Evolutionary conservation across 2,329 filamentous ascomycete species (phyloP).

Genomic region (Ceratocystis alfenasii): DNA sequence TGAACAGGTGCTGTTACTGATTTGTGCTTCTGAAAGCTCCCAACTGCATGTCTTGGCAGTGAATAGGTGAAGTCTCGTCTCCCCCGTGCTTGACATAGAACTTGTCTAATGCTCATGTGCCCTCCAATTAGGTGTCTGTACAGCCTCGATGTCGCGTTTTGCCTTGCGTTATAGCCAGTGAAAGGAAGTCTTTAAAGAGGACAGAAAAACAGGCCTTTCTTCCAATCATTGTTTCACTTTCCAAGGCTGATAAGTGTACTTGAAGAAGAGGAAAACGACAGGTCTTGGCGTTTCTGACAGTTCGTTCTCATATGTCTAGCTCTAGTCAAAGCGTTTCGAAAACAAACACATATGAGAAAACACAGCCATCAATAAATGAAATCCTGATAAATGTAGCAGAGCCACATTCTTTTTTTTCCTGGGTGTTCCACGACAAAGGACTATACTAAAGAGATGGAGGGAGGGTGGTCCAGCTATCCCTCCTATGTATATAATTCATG

Average conservation of each 20-base stretch:
- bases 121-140: too few species aligned
- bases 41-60: too few species aligned
- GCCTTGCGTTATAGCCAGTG: not conserved
- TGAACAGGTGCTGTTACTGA: not conserved
- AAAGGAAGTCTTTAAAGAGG: not conserved
- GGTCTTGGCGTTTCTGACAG: constrained; percentile 7
- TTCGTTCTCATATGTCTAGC: not conserved
- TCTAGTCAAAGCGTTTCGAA: not conserved
- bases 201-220: not conserved
- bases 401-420: too few species aligned
- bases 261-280: not conserved
- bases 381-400: too few species aligned
- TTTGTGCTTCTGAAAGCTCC: not conserved
- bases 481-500: not conserved
- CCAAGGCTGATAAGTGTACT: not conserved
- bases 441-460: not conserved
- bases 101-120: too few species aligned
- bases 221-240: not conserved
- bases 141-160: not conserved
- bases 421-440: not conserved
- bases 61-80: not conserved
- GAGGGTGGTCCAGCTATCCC: too few species aligned
- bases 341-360: not conserved
- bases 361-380: not conserved
- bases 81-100: not conserved